Conservation (phyloP, 1,139 yeast species). For the Hyphopichia buzzinii region DNA sequence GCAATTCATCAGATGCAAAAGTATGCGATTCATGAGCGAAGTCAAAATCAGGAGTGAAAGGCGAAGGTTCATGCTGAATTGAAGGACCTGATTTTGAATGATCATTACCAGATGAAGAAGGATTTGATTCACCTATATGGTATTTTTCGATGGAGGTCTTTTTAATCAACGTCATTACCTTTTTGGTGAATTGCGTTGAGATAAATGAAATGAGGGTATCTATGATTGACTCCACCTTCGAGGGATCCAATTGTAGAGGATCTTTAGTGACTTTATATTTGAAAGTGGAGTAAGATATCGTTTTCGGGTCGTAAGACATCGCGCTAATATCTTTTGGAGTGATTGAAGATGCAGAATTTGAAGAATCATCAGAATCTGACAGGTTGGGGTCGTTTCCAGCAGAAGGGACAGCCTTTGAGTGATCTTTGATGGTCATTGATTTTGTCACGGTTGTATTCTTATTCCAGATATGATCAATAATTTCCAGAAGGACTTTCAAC, state of each 20-base stretch:
- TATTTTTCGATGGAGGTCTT: slow-evolving; percentile 11
- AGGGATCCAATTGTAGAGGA: slow-evolving; percentile 17
- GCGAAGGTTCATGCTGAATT: neutral
- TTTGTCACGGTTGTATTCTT: slow-evolving; percentile 8
- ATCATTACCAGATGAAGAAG: neutral
- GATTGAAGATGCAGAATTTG: neutral
- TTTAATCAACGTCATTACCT: slow-evolving; percentile 20
- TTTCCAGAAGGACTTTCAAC: slow-evolving; percentile 29
- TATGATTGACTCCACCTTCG: slow-evolving; percentile 14
- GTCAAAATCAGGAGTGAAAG: neutral
- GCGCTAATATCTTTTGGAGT: neutral
- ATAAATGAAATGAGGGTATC: slow-evolving; percentile 20
- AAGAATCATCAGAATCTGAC: neutral
- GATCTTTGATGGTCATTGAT: neutral
- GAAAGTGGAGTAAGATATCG: neutral
- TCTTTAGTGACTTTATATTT: neutral
- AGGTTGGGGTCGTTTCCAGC: neutral
- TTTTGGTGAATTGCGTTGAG: slow-evolving; percentile 21
- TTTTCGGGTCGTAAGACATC: neutral
- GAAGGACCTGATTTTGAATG: neutral
- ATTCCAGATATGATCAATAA: slow-evolving; percentile 32
- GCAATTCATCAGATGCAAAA: slow-evolving; percentile 3
- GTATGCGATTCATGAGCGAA: slow-evolving; percentile 1
- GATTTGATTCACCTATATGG: slow-evolving; percentile 1
- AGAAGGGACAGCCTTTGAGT: neutral